A percentile compares a stretch with the other conserved stretches of the same genome.
Evolutionary conservation across 1,284 basidiomycete genomes (phyloP).

Genomic region (Apiotrichum domesticum): DNA sequence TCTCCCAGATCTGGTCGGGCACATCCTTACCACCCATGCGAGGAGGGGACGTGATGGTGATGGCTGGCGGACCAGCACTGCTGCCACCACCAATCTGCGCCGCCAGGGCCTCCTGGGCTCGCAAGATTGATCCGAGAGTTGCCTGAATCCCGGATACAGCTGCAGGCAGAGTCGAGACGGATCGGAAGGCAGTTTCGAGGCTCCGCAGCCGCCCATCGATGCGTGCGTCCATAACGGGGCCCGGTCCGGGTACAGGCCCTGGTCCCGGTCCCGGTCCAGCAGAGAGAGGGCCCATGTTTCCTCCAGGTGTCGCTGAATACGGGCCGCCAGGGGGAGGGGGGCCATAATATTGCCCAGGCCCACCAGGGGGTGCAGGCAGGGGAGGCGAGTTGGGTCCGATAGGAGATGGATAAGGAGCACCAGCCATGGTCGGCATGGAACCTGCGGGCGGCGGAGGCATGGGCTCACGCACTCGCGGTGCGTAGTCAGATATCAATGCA

Average conservation of each 20-base stretch:
- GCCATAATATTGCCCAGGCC: conserved; percentile 7
- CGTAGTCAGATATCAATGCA: conserved; percentile 24
- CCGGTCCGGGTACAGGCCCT: too few relatives aligned
- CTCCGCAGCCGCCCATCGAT: conserved; percentile 12
- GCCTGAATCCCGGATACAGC: conserved; percentile 14
- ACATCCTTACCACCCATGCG: conserved; percentile 15
- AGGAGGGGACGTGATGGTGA: neutral
- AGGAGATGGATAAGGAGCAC: conserved; percentile 12
- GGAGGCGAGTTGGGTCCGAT: conserved; percentile 14
- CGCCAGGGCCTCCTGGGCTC: conserved; percentile 11
- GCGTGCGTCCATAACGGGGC: conserved; percentile 2
- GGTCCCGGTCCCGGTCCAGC: neutral
- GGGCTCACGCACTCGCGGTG: conserved; percentile 31
- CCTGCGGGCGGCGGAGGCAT: conserved; percentile 34
- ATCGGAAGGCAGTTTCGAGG: conserved; percentile 13
- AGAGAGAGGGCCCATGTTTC: neutral
- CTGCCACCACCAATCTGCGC: conserved; percentile 3
- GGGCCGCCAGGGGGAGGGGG: conserved; percentile 7
- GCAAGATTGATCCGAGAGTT: conserved; percentile 12
- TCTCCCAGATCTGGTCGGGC: conserved; percentile 31
- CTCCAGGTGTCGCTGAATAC: conserved; percentile 2
- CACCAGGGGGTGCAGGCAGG: conserved; percentile 5
- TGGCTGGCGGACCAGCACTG: neutral
- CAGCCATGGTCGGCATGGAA: conserved; percentile 16
- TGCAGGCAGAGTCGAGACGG: conserved; percentile 9